Evolutionary conservation across 2,329 filamentous ascomycete genomes (phyloP).

Genomic region (Orbilia brochopaga): DNA sequence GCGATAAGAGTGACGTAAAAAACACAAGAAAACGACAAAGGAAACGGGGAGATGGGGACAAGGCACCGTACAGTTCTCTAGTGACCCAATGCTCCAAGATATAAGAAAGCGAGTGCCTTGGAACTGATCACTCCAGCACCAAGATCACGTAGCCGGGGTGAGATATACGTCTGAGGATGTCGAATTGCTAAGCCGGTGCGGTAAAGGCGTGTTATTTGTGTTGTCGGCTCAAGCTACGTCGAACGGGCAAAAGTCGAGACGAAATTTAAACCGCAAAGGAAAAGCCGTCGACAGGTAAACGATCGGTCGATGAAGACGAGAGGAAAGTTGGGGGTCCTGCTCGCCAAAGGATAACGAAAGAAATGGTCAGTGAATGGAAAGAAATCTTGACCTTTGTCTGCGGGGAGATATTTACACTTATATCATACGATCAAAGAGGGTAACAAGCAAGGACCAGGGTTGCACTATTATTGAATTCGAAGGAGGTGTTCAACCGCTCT

Average conservation of each 20-base stretch:
- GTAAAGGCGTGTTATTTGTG: conserved; percentile 12
- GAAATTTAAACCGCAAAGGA: background rate
- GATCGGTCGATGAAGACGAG: background rate
- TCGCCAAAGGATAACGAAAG: background rate
- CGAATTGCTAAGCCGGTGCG: too few relatives aligned
- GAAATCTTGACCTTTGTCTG: conserved; percentile 1
- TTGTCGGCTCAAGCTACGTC: conserved; percentile 4
- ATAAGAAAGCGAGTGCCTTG: conserved; percentile 12
- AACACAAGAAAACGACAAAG: conserved; percentile 10
- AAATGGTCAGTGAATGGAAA: background rate
- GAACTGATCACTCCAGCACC: background rate
- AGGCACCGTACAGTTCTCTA: conserved; percentile 6
- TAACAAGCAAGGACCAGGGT: conserved; percentile 23
- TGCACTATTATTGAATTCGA: conserved; percentile 37
- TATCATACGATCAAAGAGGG: conserved; percentile 13
- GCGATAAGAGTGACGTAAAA: conserved; percentile 33
- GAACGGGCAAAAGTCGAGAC: conserved; percentile 8
- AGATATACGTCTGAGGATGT: conserved; percentile 9
- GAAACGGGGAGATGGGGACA: conserved; percentile 8
- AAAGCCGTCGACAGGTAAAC: background rate
- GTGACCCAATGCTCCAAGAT: conserved; percentile 20
- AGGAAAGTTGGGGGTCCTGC: background rate
- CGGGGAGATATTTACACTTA: conserved; percentile 38
- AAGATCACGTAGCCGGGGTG: background rate
- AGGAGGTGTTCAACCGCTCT: conserved; percentile 28